Conservation (phyloP, 2,329 filamentous ascomycete genomes). For the Ophiostoma sp. region DNA sequence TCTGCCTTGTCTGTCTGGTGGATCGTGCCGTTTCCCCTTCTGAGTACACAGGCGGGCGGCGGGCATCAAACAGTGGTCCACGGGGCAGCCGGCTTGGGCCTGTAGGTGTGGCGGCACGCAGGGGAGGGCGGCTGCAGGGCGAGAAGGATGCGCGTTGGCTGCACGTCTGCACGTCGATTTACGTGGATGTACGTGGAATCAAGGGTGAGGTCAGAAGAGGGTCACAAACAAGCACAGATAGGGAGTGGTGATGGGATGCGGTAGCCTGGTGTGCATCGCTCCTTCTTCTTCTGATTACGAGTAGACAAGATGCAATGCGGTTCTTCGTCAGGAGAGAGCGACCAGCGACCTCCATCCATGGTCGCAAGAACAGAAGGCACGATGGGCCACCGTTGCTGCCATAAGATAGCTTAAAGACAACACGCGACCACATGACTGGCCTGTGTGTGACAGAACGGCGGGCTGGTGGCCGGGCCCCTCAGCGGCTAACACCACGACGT, state of each 20-base stretch:
- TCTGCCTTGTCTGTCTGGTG: neutral
- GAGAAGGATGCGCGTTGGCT: neutral
- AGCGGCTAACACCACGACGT: neutral
- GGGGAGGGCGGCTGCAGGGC: slow-evolving; percentile 1
- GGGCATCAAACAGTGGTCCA: neutral
- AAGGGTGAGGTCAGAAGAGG: neutral
- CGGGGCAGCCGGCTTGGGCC: neutral
- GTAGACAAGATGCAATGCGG: neutral
- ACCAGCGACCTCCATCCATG: neutral
- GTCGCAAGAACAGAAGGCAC: neutral
- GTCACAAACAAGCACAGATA: neutral
- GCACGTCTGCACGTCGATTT: neutral
- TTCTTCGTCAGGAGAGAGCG: neutral
- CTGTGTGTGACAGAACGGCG: too few relatives aligned
- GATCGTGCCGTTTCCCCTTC: too few relatives aligned
- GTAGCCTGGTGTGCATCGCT: neutral
- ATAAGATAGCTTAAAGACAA: neutral
- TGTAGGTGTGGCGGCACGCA: neutral
- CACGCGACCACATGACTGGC: neutral
- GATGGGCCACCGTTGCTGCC: neutral
- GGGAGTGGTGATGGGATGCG: neutral
- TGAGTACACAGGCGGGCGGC: neutral
- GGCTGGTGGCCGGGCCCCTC: neutral
- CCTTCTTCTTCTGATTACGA: neutral
- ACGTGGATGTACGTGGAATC: neutral